A percentile compares a stretch with the other conserved stretches of the same genome.
Evolutionary conservation across 208 protist species (phyloP).

Genomic region (Leishmania guyanensis): DNA sequence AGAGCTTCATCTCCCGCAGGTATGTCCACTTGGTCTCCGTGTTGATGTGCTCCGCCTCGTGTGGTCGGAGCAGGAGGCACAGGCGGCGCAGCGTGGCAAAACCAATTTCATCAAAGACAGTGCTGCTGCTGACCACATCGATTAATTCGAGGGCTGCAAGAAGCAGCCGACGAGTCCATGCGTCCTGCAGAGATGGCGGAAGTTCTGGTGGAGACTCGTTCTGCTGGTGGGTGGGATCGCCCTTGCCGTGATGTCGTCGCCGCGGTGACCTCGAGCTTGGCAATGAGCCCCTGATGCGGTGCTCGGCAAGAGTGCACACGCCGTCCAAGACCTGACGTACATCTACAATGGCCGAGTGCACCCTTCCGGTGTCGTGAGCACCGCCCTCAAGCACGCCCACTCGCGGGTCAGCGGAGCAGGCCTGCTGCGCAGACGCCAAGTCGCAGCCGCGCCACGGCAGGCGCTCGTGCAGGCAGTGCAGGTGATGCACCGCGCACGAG

Average conservation of each 20-base stretch:
- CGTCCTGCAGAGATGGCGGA: constrained; percentile 25
- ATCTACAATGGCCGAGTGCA: constrained; percentile 43
- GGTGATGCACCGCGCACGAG: background rate
- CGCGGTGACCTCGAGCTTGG: background rate
- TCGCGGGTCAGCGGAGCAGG: constrained; percentile 38
- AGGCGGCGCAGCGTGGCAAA: constrained; percentile 60
- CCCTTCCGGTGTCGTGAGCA: constrained; percentile 5
- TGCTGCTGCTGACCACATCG: constrained; percentile 68
- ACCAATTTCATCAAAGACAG: constrained; percentile 73
- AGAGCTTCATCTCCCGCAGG: constrained; percentile 71
- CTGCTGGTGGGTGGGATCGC: background rate
- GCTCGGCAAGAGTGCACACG: constrained; percentile 28
- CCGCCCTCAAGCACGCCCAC: constrained; percentile 37
- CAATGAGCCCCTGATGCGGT: constrained; percentile 12
- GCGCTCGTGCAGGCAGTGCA: constrained; percentile 24
- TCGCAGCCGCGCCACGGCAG: constrained; percentile 74
- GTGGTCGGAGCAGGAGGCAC: constrained; percentile 53
- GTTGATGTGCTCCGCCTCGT: constrained; percentile 51
- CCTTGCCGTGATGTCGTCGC: constrained; percentile 2
- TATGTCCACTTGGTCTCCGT: constrained; percentile 72
- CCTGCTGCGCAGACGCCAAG: constrained; percentile 34
- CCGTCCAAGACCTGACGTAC: constrained; percentile 30
- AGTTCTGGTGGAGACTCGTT: background rate
- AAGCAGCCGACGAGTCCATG: constrained; percentile 47
- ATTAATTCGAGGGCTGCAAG: constrained; percentile 56